These are phyloP conservation scores for Perilla frutescens DNA, from an alignment of 257 asterid species.

Conservation along the genomic window DNA sequence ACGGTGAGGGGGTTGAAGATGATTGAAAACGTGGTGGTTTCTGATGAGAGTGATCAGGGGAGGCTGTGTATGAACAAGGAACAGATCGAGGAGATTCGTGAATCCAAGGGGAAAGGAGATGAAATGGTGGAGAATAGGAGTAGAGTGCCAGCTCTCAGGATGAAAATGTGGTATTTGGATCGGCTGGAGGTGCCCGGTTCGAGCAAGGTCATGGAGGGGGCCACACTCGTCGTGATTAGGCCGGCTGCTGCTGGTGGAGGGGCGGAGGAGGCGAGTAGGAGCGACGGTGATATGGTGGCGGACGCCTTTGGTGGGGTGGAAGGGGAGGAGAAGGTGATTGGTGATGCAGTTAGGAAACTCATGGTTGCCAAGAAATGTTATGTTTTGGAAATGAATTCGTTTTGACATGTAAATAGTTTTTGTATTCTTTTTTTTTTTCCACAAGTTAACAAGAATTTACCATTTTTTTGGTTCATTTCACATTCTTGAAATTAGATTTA, in stretches of 20 bases:
- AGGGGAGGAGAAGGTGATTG: conserved; percentile 41
- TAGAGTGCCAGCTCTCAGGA: conserved; percentile 65
- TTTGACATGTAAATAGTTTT: conserved; percentile 43
- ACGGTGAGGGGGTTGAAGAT: conserved; percentile 38
- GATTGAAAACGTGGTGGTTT: conserved; percentile 49
- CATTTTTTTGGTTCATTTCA: not conserved
- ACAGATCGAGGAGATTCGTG: conserved; percentile 57
- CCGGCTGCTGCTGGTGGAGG: conserved; percentile 48
- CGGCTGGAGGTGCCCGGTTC: conserved; percentile 55
- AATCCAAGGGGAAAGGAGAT: conserved; percentile 19
- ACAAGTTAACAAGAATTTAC: not conserved
- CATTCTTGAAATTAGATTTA: not conserved
- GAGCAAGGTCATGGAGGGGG: conserved; percentile 68
- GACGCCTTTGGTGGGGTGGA: conserved; percentile 47
- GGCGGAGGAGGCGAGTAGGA: conserved; percentile 23
- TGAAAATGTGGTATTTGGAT: conserved; percentile 80
- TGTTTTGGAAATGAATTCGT: conserved; percentile 71
- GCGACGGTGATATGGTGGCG: conserved; percentile 48
- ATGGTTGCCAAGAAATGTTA: conserved; percentile 60
- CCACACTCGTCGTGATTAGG: conserved; percentile 64
- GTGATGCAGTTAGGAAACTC: conserved; percentile 57
- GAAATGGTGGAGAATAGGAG: conserved; percentile 39
- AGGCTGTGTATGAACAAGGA: conserved; percentile 53
- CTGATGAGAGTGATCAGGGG: conserved; percentile 68
- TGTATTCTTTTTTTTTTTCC: not conserved